Evolutionary conservation across 2,329 filamentous ascomycete species (phyloP), one percentile per base, ranked within the genome.

Genomic region (Trichoderma koningiopsis): DNA sequence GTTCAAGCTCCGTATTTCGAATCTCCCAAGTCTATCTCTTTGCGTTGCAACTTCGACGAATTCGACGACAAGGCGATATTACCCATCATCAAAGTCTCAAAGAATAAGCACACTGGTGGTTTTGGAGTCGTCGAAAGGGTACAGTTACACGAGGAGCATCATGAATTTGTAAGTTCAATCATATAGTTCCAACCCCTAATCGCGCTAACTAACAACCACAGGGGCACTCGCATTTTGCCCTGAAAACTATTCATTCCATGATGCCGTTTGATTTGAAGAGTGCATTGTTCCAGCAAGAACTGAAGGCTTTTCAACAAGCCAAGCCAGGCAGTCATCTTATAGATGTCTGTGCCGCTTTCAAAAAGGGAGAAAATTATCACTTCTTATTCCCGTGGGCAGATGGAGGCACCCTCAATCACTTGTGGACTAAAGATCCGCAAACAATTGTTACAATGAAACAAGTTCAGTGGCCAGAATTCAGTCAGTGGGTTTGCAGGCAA

Each of bases 331-430:
- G 47, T 29, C 47, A 63, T 40, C 35, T 63, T 14, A 31, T 63
- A 10, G 61, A 63, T 1, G 27, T 63, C 7, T 22, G 61, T 13
- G 61, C 47, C 3, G 61, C 61, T 7, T 55, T 63, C 22, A 63
- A 16, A 8, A 55, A 40, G 3, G 61, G 61, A 40, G 33, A 63
- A 1, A 63, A 22, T 2, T 49, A 47, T 3, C 5, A 16, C 2
- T 63, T 55, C 16, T 31, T 55, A 24, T 55, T 55, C 10, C 61
- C 61, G 0, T 63, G 61, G 61, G 61, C 61, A 29, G 16, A 63
- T 14, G 61, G 61, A 40, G 61, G 47, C 2, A 55, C n/a, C 4
- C 31, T 63, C 1, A 55, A 40, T 3, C 22, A 63, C 4, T 22
- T 63, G 37, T 63, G 61, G 61, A 11, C 5, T 3, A 35, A n/a